Percentiles rank a stretch among this genome's conserved stretches.
These are phyloP conservation scores for Leccinum discolor DNA, from an alignment of 1,284 basidiomycete genomes.

Conservation along the genomic window DNA sequence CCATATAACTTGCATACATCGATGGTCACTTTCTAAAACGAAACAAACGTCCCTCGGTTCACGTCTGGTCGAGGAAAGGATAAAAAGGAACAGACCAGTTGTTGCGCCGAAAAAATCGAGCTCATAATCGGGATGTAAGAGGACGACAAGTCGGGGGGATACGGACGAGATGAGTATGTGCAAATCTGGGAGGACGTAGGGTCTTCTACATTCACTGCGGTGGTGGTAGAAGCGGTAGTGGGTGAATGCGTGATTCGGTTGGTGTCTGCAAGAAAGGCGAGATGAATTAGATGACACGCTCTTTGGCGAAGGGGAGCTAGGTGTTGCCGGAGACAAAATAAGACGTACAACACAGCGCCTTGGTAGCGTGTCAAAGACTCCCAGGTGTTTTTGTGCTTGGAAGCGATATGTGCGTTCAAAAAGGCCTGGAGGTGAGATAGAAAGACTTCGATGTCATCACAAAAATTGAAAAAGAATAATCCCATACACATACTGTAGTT, in stretches of 20 bases:
- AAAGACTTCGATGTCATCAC: conserved; percentile 53
- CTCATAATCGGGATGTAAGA: conserved; percentile 99
- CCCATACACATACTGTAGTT: no score
- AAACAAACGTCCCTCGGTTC: conserved; percentile 1
- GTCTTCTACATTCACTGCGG: conserved; percentile 33
- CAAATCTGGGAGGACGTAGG: conserved; percentile 61
- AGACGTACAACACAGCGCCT: conserved; percentile 84
- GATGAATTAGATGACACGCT: neutral
- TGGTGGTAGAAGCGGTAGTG: conserved; percentile 26
- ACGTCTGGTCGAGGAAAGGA: neutral
- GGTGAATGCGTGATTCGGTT: conserved; percentile 67
- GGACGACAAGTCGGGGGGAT: conserved; percentile 81
- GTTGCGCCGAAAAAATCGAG: conserved; percentile 98
- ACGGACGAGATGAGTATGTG: conserved; percentile 92
- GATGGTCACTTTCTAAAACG: conserved; percentile 84
- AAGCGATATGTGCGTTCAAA: conserved; percentile 90
- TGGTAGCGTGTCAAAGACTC: conserved; percentile 92
- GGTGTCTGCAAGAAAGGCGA: conserved; percentile 61
- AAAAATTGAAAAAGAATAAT: no score
- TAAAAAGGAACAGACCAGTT: conserved; percentile 56
- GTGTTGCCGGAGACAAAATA: neutral
- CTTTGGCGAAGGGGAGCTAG: neutral
- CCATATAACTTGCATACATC: conserved; percentile 95
- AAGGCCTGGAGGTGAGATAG: conserved; percentile 86
- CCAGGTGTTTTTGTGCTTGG: conserved; percentile 88